Base-by-base conservation (phyloP, 2,329 filamentous ascomycete genomes). In the Sporothrix curviconia region DNA sequence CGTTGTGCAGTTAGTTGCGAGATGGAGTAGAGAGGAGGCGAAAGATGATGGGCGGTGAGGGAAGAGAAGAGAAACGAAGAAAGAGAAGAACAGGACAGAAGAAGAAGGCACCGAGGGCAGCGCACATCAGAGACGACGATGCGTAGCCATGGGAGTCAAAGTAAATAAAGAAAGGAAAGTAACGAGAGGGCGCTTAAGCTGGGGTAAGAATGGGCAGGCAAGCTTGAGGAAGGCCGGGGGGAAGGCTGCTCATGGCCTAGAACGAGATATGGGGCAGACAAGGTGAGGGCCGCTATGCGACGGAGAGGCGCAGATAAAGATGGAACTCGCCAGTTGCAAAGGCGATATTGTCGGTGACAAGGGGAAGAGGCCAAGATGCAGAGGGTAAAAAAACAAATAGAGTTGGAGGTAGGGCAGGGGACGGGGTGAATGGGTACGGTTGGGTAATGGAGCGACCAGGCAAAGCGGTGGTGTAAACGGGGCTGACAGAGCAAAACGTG, bases 361-460 rank as follows among this genome's bases (percentile, higher is more conserved):
- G 44, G 32, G n/a, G 15, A 42, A 53, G 37, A 53, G 15, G 19
- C 37, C 30, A 47, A 28, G 49, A 36, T 11, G 49, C 5, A 17
- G 24, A 34, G 25, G 19, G 19, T 7, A 19, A 28, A 36, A 11
- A 40, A n/a, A 17, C 28, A 32, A 30, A n/a, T n/a, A n/a, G 34
- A 40, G 7, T 34, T 17, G 39, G 30, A 56, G 17, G 17, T 37
- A 30, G 19, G 42, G 46, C 19, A 52, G 24, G 59, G 51, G 47
- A 37, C 12, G 17, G 53, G 46, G 17, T 51, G 37, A 52, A 39
- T 12, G 34, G 39, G 60, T 25, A 60, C 47, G 51, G 47, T 37
- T 50, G 47, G 47, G 47, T n/a, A 37, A 50, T n/a, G n/a, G n/a
- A 52, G 53, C 52, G 46, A 44, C 8, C 19, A 55, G 17, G 51